Evolutionary conservation across 176 grass and related monocot species (phyloP).

Genomic region (Elaeis guineensis): DNA sequence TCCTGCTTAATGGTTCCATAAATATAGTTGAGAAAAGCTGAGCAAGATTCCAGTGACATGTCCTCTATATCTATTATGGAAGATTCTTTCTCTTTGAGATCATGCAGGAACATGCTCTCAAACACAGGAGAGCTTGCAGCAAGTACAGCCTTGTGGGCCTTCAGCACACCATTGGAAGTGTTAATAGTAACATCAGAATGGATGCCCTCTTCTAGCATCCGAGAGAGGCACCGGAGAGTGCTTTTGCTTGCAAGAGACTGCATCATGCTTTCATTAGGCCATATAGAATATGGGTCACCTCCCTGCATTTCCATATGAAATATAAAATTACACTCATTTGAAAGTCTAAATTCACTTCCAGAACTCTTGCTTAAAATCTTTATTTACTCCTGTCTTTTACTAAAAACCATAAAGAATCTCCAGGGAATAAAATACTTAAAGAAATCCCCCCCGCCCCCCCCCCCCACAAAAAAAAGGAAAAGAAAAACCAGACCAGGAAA

Average conservation of each 20-base stretch:
- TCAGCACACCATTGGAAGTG: slow-evolving; percentile 52
- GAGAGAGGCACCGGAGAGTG: slow-evolving; percentile 51
- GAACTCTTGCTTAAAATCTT: too few relatives aligned
- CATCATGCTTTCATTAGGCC: slow-evolving; percentile 42
- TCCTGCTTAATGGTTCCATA: slow-evolving; percentile 62
- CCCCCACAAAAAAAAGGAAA: too few relatives aligned
- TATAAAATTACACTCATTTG: too few relatives aligned
- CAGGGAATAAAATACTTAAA: too few relatives aligned
- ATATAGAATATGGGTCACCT: slow-evolving; percentile 41
- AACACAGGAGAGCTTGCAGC: slow-evolving; percentile 61
- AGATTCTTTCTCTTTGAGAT: slow-evolving; percentile 61
- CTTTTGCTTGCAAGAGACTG: slow-evolving; percentile 47
- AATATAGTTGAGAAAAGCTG: slow-evolving; percentile 47
- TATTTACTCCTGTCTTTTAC: too few relatives aligned
- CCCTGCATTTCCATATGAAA: slow-evolving; percentile 26
- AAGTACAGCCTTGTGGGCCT: slow-evolving; percentile 71
- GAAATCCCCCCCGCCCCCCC: too few relatives aligned
- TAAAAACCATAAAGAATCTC: too few relatives aligned
- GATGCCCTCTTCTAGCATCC: slow-evolving; percentile 69
- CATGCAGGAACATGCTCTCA: slow-evolving; percentile 76
- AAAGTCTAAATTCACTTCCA: too few relatives aligned
- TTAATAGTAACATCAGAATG: slow-evolving; percentile 72
- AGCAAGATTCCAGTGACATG: slow-evolving; percentile 69
- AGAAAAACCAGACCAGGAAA: too few relatives aligned
- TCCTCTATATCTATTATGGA: slow-evolving; percentile 50